Conservation (phyloP, 2,329 filamentous ascomycete genomes). For the Xylariaceae sp. region DNA sequence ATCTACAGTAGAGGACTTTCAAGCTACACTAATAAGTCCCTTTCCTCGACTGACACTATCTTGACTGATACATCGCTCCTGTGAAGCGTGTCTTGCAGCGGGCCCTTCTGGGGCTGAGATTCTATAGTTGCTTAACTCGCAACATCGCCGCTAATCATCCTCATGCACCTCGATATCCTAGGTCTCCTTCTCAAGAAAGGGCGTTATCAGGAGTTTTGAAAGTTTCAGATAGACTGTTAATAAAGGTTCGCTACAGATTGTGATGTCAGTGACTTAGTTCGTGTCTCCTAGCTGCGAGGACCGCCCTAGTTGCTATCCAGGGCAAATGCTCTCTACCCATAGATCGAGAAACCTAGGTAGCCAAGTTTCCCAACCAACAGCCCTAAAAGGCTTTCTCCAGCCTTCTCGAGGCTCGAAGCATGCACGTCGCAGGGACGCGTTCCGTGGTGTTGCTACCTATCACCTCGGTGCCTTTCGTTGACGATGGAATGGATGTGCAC, state of each 20-base stretch:
- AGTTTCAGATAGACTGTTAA: neutral
- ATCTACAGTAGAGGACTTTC: too few relatives aligned
- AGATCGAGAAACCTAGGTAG: neutral
- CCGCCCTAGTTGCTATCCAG: neutral
- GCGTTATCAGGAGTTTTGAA: neutral
- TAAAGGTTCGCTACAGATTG: neutral
- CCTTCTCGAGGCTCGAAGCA: slow-evolving; percentile 1
- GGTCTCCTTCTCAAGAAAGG: neutral
- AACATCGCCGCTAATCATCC: neutral
- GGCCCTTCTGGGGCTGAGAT: neutral
- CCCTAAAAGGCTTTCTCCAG: neutral
- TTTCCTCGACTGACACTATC: too few relatives aligned
- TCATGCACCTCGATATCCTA: neutral
- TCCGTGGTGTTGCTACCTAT: neutral
- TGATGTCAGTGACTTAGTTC: neutral
- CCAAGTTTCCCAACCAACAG: slow-evolving; percentile 1
- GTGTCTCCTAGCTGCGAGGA: neutral
- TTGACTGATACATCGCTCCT: neutral
- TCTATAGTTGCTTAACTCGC: neutral
- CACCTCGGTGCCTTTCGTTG: slow-evolving; percentile 2
- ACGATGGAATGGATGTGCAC: slow-evolving; percentile 23
- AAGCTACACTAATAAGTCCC: too few relatives aligned
- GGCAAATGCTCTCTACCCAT: slow-evolving; percentile 13
- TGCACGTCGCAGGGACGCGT: neutral
- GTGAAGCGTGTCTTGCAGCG: neutral